Evolutionary conservation across 208 protist species (phyloP), one percentile per base, ranked within the genome.

Genomic region (Trypanosoma cruzi): DNA sequence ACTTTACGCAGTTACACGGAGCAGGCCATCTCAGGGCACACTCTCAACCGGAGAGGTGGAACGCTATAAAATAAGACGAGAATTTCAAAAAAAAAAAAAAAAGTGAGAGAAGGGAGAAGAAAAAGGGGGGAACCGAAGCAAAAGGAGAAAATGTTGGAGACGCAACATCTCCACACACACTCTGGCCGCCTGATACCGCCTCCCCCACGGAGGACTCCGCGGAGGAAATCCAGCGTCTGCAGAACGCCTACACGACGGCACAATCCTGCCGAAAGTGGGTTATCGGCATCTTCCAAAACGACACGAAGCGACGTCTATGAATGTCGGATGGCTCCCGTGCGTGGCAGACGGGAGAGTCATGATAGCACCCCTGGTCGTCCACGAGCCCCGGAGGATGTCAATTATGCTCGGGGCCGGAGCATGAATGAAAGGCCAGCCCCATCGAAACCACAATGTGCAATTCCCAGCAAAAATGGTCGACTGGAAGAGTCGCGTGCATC

Each of bases 231-330:
- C 34, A 77, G 65, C 36, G 57, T 89, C 13, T 71, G 82, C 40
- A 82, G 82, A 29, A 79, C 88, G 20, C 86, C 86, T 28, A 90
- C 84, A n/a, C 46, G 64, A 29, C 80, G 84, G 16, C 84, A 77
- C 40, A 75, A 80, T 36, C 70, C 79, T 20, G 42, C 61, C n/a
- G 54, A 52, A 34, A 54, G 62, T 52, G 31, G 22, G 37, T 48
- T 24, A n/a, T 53, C 28, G n/a, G 42, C 56, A 52, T 40, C 57
- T 20, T 56, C 62, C 22, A 7, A 68, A 42, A 59, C 8, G 37
- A 28, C 53, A 11, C 66, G 48, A 31, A 57, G 46, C 22, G 16
- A 52, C 18, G 28, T 22, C 13, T 34, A 31, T 42, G 57, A 67
- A 20, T 28, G 44, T 24, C 56, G n/a, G 22, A 0, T 53, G 20